A percentile compares a stretch with the other conserved stretches of the same genome.
phyloP scores from a whole-genome alignment of 257 asterid species.

The Fraxinus cuspidata region DNA sequence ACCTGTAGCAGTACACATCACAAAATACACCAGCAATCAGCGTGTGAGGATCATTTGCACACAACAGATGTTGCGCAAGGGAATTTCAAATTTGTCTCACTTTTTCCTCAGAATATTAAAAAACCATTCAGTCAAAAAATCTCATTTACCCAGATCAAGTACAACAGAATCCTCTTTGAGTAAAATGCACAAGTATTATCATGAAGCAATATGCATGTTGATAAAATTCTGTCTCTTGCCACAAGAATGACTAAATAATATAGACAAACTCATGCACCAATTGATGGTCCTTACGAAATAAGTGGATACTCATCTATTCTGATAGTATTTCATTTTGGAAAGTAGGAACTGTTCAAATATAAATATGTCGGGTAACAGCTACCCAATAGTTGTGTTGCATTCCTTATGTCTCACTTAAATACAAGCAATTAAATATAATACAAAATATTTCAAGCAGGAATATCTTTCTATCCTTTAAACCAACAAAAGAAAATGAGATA shows the following conservation, averaged over 20 bases:
- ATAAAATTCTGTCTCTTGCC: neutral
- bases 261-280: neutral
- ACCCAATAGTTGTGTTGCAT: conserved; percentile 6
- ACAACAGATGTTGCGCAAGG: conserved; percentile 20
- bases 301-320: conserved; percentile 13
- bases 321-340: conserved; percentile 7
- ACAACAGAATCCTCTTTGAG: conserved; percentile 9
- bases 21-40: conserved; percentile 30
- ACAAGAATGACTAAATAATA: conserved; percentile 3
- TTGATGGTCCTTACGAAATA: conserved; percentile 1
- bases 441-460: conserved; percentile 15
- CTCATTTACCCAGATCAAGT: conserved; percentile 18
- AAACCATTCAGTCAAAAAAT: neutral
- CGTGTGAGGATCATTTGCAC: conserved; percentile 21
- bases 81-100: conserved; percentile 10
- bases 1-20: conserved; percentile 63
- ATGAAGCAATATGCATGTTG: conserved; percentile 9
- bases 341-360: neutral
- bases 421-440: conserved; percentile 5
- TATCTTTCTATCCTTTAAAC: conserved; percentile 9
- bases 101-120: conserved; percentile 10
- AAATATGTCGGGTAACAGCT: conserved; percentile 4
- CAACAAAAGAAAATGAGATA: conserved; percentile 18
- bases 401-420: conserved; percentile 4
- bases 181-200: neutral